Evolutionary conservation across 2,329 filamentous ascomycete species (phyloP), one percentile per base, ranked within the genome.

Genomic region (Beauveria rudraprayagi): DNA sequence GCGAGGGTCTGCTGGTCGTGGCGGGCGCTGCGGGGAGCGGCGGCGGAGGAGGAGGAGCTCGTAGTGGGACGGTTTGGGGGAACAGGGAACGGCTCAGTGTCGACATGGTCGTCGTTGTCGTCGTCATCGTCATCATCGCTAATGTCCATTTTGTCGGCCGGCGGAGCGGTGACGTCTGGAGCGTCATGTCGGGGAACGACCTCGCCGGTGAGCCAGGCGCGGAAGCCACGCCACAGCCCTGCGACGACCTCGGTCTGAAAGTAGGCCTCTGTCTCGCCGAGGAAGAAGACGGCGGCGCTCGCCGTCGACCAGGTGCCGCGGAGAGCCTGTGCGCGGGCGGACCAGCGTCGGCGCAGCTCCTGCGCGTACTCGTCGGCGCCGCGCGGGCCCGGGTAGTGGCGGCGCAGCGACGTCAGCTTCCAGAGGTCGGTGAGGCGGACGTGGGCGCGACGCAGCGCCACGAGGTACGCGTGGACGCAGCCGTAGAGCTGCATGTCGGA

Each of bases 281-380:
- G 79, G 66, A 97, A 89, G 75, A 96, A 97, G 4, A 96, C 84
- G 1, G 91, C 88, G 2, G 92, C 90, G 69, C 90, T 92, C 66
- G 89, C 88, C 0, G 91, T 95, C 0, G 92, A 93, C 94, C 94
- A 99, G 1, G 93, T 83, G 64, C 86, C 88, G 17, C 94, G 85
- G 81, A 96, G 89, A 0, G 83, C 81, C 40, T 80, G 79, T 5
- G 83, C 81, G 19, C 93, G 82, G 17, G 77, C 70, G 28, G 84
- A 84, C 66, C 86, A 83, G 56, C 89, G 83, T 66, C 83, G 76
- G 30, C 91, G 83, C 11, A 89, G 80, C 24, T 83, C 76, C 28
- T 77, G 77, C 17, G 90, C 81, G 63, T 83, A 82, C 19, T 81
- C 79, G 62, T 83, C 80, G 1, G 88, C 87, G 40, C 80, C 78